Base-by-base conservation (phyloP, 2,329 filamentous ascomycete species). In the Fusarium begoniae region DNA sequence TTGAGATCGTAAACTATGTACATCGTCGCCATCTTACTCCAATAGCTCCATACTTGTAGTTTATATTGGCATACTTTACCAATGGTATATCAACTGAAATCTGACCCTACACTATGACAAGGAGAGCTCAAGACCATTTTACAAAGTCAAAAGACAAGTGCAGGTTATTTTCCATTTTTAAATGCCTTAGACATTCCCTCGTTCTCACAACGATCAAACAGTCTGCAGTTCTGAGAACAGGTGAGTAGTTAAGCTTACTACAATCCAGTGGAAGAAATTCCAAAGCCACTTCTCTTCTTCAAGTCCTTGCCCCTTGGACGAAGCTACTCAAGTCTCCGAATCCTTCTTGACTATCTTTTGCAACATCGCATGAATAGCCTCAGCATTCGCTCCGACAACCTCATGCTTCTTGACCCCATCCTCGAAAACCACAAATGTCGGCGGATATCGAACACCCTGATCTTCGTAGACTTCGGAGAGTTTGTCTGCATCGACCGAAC, bases 251-350 rank as follows among this genome's bases (percentile, higher is more conserved):
- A 45, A 45, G 2, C 11, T 8, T 13, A 8, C 43, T 45, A 13
- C n/a, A 45, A 12, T 8, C 11, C 43, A 13, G 1, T 8, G 2
- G 5, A 8, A 18, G 15, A 0, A 8, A 24, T 6, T 2, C n/a
- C 5, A 5, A 18, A 38, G n/a, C 7, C 7, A 26, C 7, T 13
- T 24, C 18, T 8, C n/a, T 8, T 26, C n/a, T 24, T 0, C 6
- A 18, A 6, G 10, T 24, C 43, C 15, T 24, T 5, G 1, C 10
- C 7, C 6, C 43, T 12, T 6, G 24, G 6, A 24, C 6, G 5
- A 18, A 18, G 11, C 17, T 4, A 18, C 17, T 45, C 43, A 45
- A 26, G 11, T 45, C n/a, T 45, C 43, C 1, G 7, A 26, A 24
- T 45, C 17, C 15, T 6, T 4, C n/a, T 45, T 45, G 8, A 12